Conservation (phyloP, 768 basidiomycete genomes). For the Amanita jacksonii region DNA sequence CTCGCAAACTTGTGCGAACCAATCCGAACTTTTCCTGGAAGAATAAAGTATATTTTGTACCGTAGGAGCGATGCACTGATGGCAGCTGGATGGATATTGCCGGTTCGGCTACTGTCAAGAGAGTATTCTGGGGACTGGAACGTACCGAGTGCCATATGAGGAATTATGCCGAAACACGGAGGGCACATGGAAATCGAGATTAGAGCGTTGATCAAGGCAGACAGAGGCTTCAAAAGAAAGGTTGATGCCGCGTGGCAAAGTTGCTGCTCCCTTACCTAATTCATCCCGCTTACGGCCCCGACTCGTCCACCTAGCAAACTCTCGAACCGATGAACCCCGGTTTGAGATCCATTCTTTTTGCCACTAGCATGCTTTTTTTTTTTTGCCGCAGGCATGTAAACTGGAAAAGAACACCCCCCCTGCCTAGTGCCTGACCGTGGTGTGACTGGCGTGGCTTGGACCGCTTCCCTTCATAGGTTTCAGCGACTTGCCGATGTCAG, state of each 20-base stretch:
- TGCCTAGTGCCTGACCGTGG: neutral
- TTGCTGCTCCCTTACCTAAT: conserved; percentile 2
- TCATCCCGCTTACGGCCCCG: conserved; percentile 3
- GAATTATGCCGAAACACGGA: too few relatives aligned
- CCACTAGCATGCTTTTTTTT: neutral
- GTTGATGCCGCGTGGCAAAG: neutral
- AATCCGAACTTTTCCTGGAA: too few relatives aligned
- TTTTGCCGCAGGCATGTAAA: too few relatives aligned
- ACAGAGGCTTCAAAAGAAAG: conserved; percentile 3
- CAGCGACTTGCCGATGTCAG: conserved; percentile 1
- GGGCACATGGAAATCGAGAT: conserved; percentile 2
- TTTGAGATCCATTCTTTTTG: neutral
- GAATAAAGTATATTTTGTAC: too few relatives aligned
- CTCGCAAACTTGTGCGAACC: too few relatives aligned
- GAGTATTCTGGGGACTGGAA: too few relatives aligned
- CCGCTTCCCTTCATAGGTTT: neutral
- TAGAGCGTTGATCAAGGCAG: conserved; percentile 2
- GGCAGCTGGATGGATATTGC: too few relatives aligned
- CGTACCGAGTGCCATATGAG: too few relatives aligned
- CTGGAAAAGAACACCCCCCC: conserved; percentile 2
- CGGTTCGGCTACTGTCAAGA: too few relatives aligned
- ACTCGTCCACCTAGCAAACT: neutral
- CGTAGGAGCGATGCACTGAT: too few relatives aligned
- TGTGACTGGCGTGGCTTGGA: neutral
- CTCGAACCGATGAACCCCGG: neutral